These are phyloP conservation scores for Ogataea neopini DNA, from an alignment of 805 yeast genomes.

Conservation along the genomic window DNA sequence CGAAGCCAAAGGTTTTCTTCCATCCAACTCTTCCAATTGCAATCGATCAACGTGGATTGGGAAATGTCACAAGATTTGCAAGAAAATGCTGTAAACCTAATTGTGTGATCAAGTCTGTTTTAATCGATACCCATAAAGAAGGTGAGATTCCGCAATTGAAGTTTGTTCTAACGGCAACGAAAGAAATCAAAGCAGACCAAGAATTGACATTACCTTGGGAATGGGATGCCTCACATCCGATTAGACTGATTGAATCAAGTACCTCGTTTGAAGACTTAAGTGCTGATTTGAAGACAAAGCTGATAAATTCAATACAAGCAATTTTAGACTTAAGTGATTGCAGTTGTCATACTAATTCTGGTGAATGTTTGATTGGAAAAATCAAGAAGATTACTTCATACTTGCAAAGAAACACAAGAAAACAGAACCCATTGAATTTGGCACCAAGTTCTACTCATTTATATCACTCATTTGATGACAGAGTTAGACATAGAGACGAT, in stretches of 20 bases:
- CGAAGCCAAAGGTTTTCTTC: slow-evolving; percentile 57
- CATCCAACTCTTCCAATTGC: slow-evolving; percentile 62
- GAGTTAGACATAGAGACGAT: slow-evolving; percentile 30
- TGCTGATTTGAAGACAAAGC: slow-evolving; percentile 52
- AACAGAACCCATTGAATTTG: slow-evolving; percentile 38
- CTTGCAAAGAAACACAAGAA: slow-evolving; percentile 59
- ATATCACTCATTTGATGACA: slow-evolving; percentile 34
- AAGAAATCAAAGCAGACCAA: slow-evolving; percentile 58
- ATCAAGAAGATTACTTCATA: slow-evolving; percentile 63
- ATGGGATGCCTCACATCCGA: slow-evolving; percentile 84
- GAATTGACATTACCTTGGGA: slow-evolving; percentile 85
- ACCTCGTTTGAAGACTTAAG: slow-evolving; percentile 55
- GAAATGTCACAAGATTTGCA: slow-evolving; percentile 72
- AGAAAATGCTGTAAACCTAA: slow-evolving; percentile 79
- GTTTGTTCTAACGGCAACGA: slow-evolving; percentile 58
- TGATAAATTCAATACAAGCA: slow-evolving; percentile 64
- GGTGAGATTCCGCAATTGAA: slow-evolving; percentile 32
- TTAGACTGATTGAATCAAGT: slow-evolving; percentile 47
- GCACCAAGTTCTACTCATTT: slow-evolving; percentile 33
- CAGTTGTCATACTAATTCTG: slow-evolving; percentile 61
- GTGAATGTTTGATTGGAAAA: slow-evolving; percentile 58
- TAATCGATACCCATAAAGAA: slow-evolving; percentile 35
- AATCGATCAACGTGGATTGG: slow-evolving; percentile 77
- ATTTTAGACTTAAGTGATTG: slow-evolving; percentile 52
- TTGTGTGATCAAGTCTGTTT: slow-evolving; percentile 57